Evolutionary conservation across 108 stramenopile genomes (phyloP).

Genomic region (Skeletonema costatum): DNA sequence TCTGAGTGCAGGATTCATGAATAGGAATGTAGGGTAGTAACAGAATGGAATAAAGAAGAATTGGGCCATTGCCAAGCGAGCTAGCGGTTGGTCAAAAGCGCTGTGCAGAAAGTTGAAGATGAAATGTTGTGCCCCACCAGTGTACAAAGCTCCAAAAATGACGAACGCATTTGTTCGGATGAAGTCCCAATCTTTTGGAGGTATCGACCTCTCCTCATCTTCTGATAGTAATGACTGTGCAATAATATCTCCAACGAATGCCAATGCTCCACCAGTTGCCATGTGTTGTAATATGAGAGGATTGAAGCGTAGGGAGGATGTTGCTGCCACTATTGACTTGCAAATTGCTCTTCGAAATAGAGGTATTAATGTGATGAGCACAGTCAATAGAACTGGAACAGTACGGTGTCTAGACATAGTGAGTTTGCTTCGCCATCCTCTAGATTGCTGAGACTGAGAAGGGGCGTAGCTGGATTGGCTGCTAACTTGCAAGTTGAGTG

Average conservation of each 20-base stretch:
- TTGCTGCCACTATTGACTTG: no score
- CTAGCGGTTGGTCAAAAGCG: slow-evolving; percentile 1
- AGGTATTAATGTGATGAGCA: no score
- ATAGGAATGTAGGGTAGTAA: slow-evolving; percentile 22
- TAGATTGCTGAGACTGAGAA: no score
- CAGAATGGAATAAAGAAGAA: slow-evolving; percentile 18
- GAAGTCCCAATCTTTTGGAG: not conserved
- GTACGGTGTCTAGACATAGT: no score
- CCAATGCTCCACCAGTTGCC: not conserved
- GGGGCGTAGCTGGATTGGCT: no score
- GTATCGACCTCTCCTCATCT: not conserved
- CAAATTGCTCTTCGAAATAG: no score
- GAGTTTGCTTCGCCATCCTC: no score
- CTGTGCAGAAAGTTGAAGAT: slow-evolving; percentile 4
- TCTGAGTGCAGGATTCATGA: slow-evolving; percentile 1
- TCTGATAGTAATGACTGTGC: not conserved
- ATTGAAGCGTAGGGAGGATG: not conserved
- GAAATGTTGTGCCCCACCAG: slow-evolving; percentile 10
- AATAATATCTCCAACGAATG: not conserved
- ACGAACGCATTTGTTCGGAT: slow-evolving; percentile 10
- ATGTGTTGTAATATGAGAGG: not conserved
- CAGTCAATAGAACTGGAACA: no score
- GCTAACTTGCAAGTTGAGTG: no score
- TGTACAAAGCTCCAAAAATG: slow-evolving; percentile 11
- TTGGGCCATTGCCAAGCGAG: not conserved